Percentiles rank a stretch among this genome's conserved stretches.
Conservation (phyloP, 495 filamentous ascomycete species). For the Podospora anserina region DNA sequence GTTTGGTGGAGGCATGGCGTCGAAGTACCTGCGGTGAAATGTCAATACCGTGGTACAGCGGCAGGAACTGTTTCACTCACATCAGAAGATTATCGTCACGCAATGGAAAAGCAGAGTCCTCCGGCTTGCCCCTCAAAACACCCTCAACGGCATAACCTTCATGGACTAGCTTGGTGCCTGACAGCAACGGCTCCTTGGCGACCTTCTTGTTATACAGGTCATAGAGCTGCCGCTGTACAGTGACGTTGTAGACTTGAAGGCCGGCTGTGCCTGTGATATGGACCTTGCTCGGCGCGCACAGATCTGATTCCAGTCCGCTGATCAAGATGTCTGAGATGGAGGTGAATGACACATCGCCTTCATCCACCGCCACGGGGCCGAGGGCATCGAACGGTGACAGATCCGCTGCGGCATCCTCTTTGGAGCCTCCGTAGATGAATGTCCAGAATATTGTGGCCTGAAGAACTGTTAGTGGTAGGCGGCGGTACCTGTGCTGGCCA, state of each 20-base stretch:
- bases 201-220: slow-evolving; percentile 38
- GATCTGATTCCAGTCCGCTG: too few species aligned
- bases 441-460: too few species aligned
- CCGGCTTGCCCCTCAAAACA: slow-evolving; percentile 37
- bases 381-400: too few species aligned
- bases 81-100: slow-evolving; percentile 42
- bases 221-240: slow-evolving; percentile 40
- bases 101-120: slow-evolving; percentile 44
- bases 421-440: too few species aligned
- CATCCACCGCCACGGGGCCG: too few species aligned
- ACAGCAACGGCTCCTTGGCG: slow-evolving; percentile 19
- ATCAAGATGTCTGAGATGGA: too few species aligned
- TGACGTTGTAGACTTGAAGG: slow-evolving; percentile 35
- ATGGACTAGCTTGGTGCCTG: slow-evolving; percentile 46
- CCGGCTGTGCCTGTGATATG: too few species aligned
- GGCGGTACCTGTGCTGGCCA: too few species aligned
- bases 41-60: not conserved
- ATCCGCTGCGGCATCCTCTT: too few species aligned
- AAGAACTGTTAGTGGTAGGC: too few species aligned
- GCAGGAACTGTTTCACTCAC: slow-evolving; percentile 2
- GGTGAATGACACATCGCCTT: too few species aligned
- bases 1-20: not conserved
- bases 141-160: slow-evolving; percentile 50
- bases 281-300: too few species aligned
- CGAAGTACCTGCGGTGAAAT: not conserved